Conservation (phyloP, 2,329 filamentous ascomycete genomes). For the Fusarium tupiense region DNA sequence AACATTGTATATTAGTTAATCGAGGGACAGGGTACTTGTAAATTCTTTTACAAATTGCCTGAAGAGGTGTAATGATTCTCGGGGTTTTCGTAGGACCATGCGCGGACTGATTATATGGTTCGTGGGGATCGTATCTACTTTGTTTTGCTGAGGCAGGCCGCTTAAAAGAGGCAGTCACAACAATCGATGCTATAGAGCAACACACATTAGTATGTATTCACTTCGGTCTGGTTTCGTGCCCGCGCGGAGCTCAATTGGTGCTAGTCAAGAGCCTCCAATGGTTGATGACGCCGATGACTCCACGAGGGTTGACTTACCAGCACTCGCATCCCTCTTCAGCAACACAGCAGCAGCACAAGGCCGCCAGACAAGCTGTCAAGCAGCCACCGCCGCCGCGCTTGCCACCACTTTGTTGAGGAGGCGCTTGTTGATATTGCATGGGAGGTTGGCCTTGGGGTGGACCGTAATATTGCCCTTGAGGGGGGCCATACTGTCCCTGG, state of each 20-base stretch:
- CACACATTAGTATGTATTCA: constrained; percentile 1
- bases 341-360: constrained; percentile 62
- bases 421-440: constrained; percentile 56
- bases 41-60: constrained; percentile 16
- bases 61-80: neutral
- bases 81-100: neutral
- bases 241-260: constrained; percentile 1
- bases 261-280: constrained; percentile 1
- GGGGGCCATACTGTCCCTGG: constrained; percentile 43
- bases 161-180: constrained; percentile 54
- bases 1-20: constrained; percentile 3
- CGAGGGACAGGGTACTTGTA: constrained; percentile 6
- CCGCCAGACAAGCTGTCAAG: constrained; percentile 58
- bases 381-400: constrained; percentile 54
- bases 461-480: constrained; percentile 45
- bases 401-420: constrained; percentile 48
- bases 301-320: constrained; percentile 49
- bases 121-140: constrained; percentile 6
- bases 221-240: neutral
- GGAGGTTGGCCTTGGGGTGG: constrained; percentile 52
- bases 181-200: constrained; percentile 49
- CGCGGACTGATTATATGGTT: neutral
- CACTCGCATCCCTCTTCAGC: constrained; percentile 62
- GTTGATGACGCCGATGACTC: constrained; percentile 5
- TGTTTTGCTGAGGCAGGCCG: neutral